phyloP scores from a whole-genome alignment of 2,329 filamentous ascomycete genomes.

The Aspergillus puulaauensis region DNA sequence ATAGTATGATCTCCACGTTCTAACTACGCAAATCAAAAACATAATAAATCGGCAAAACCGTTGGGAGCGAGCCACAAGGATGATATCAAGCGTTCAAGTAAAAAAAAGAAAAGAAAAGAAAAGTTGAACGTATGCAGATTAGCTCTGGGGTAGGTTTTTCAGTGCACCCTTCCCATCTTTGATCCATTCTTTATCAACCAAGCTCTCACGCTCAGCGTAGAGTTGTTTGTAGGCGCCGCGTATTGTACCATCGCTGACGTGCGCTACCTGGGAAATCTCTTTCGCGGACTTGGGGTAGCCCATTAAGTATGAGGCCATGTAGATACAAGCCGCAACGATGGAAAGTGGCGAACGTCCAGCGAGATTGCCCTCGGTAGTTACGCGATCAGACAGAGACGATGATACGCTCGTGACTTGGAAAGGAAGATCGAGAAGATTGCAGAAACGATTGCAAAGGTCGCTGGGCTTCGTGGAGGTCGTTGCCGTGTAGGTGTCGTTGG shows the following conservation, averaged over 20 bases:
- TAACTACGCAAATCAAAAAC: conserved; percentile 2
- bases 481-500: conserved; percentile 64
- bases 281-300: conserved; percentile 76
- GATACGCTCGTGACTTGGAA: conserved; percentile 78
- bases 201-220: conserved; percentile 68
- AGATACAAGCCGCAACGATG: conserved; percentile 92
- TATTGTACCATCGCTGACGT: conserved; percentile 95
- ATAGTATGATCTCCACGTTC: background rate
- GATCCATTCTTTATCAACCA: conserved; percentile 76
- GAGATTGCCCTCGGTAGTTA: conserved; percentile 74
- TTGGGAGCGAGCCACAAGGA: background rate
- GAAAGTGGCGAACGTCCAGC: conserved; percentile 92
- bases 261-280: conserved; percentile 79
- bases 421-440: conserved; percentile 74
- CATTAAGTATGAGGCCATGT: conserved; percentile 88
- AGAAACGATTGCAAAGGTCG: conserved; percentile 86
- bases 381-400: conserved; percentile 73
- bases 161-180: conserved; percentile 69
- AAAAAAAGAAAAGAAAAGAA: background rate
- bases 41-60: background rate
- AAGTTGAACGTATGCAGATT: conserved; percentile 1
- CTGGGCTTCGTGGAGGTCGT: conserved; percentile 76
- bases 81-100: background rate
- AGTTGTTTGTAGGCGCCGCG: conserved; percentile 92
- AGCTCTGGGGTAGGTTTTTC: conserved; percentile 64